These are phyloP conservation scores for Ormosia semicastrata DNA, from an alignment of 306 rosid genomes.

Conservation along the genomic window DNA sequence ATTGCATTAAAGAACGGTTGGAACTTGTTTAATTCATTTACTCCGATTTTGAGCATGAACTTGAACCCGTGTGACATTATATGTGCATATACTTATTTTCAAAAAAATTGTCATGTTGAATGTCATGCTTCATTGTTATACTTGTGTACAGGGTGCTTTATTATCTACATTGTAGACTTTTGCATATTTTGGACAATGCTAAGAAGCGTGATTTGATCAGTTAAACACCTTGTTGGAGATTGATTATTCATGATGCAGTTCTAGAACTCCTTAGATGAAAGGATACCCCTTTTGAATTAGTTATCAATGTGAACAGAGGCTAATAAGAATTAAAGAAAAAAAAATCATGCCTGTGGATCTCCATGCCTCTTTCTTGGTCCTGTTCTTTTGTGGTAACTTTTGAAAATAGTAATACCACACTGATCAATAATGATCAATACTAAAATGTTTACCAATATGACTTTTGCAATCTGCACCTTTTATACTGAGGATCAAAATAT, in stretches of 20 bases:
- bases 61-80: background rate
- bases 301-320: background rate
- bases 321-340: background rate
- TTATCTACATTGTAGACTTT: background rate
- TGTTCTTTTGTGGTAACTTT: background rate
- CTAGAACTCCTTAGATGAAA: background rate
- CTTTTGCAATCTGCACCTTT: background rate
- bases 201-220: slow-evolving; percentile 20
- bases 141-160: background rate
- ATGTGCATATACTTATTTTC: background rate
- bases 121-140: slow-evolving; percentile 18
- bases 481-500: slow-evolving; percentile 20
- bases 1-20: slow-evolving; percentile 86
- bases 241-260: slow-evolving; percentile 4
- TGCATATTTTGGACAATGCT: background rate
- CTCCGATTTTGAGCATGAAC: background rate
- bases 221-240: background rate
- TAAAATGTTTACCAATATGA: slow-evolving; percentile 7
- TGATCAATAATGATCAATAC: background rate
- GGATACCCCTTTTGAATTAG: background rate
- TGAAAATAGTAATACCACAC: background rate
- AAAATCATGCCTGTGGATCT: background rate
- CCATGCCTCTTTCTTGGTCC: background rate
- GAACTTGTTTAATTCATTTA: slow-evolving; percentile 15
- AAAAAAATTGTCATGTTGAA: background rate